Base-by-base conservation (phyloP, 1,284 basidiomycete genomes). In the Hypsizygus ulmarius region DNA sequence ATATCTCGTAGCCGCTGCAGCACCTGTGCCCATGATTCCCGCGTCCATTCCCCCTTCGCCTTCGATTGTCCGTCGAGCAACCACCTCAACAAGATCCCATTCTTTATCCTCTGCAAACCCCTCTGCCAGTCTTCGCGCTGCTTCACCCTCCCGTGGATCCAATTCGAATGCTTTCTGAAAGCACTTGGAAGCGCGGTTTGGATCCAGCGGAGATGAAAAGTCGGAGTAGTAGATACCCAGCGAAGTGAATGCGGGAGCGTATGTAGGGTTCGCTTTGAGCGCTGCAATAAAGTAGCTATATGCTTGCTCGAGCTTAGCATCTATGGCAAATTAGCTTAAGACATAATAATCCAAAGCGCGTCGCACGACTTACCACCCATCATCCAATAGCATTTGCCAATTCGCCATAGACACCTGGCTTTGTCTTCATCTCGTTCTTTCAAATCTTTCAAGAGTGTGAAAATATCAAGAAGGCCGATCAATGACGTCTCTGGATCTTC, bases 161-260 rank as follows among this genome's bases (percentile, higher is more conserved):
- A 99, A 81, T 67, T 99, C 97, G 59, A 99, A 98, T 0, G 97
- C 97, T 61, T 97, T 98, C 61, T 99, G 95, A 71, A 97, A 98
- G 64, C 97, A 99, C 64, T 96, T 96, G 12, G 90, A 88, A 1
- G 96, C 89, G 35, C 96, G 84, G 8, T 82, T 80, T 7, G 82
- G 81, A 66, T 99, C 95, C 0, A 85, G 81, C 1, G 93, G 91
- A 10, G 74, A 69, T 10, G 79, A 69, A 45, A 74, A 75, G 44
- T 92, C 86, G 14, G 80, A 70, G 64, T 99, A 99, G 69, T 94
- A 96, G 41, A 92, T 74, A 6, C 97, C 97, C 7, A 99, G 80
- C 0, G 93, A 90, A 0, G 96, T 97, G 66, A 95, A 99, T 0
- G 95, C 83, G 0, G 97, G 87, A 0, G 96, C 94, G 64, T 86